phyloP scores from a whole-genome alignment of 2,329 filamentous ascomycete genomes.

The Huntiella bhutanensis region DNA sequence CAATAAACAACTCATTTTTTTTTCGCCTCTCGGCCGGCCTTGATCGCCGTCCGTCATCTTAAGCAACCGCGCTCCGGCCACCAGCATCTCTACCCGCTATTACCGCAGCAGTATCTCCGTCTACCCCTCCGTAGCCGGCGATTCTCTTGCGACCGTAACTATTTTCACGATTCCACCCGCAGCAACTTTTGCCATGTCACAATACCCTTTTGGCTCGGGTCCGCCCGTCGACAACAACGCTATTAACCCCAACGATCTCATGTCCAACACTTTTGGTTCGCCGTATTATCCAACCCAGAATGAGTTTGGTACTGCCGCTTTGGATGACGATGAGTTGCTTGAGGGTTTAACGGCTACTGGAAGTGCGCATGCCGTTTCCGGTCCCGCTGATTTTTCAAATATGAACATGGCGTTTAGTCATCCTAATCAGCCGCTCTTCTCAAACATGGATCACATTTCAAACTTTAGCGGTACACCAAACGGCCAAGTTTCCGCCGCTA shows the following conservation, averaged over 20 bases:
- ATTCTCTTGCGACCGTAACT: not conserved
- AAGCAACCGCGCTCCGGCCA: not conserved
- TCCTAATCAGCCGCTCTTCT: slow-evolving; percentile 7
- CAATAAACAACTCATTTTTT: not conserved
- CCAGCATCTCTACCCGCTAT: slow-evolving; percentile 2
- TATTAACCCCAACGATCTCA: not conserved
- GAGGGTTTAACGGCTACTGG: slow-evolving; percentile 41
- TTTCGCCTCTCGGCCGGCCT: slow-evolving; percentile 4
- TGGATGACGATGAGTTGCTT: slow-evolving; percentile 75
- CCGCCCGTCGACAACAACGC: slow-evolving; percentile 1
- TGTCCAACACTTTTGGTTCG: slow-evolving; percentile 7
- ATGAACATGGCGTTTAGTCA: slow-evolving; percentile 38
- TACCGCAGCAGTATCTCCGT: not conserved
- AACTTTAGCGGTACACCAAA: slow-evolving; percentile 85
- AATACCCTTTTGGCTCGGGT: not conserved
- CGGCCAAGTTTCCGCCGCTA: slow-evolving; percentile 49
- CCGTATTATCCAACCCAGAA: slow-evolving; percentile 25
- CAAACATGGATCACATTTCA: slow-evolving; percentile 47
- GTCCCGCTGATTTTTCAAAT: slow-evolving; percentile 39
- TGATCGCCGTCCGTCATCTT: not conserved
- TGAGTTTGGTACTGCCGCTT: slow-evolving; percentile 61
- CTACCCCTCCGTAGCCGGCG: slow-evolving; percentile 1
- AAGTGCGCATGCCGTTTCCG: slow-evolving; percentile 32
- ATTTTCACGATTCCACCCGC: slow-evolving; percentile 1
- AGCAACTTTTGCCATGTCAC: not conserved